These are phyloP conservation scores for Papiliotrema laurentii DNA, from an alignment of 1,284 basidiomycete species.

Conservation along the genomic window DNA sequence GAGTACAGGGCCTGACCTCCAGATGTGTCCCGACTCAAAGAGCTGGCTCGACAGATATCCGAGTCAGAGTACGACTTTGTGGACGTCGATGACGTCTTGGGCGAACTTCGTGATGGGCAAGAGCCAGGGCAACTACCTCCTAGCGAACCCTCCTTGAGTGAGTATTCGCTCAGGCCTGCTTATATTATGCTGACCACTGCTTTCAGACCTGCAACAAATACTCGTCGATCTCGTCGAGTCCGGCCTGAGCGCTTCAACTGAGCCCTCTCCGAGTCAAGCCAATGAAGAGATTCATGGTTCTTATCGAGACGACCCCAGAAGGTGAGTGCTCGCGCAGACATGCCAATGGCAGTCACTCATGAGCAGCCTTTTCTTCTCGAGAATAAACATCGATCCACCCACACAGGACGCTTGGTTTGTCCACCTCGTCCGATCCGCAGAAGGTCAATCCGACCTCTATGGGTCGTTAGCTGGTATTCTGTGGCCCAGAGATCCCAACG, in stretches of 20 bases:
- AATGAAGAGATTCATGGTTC: too few relatives aligned
- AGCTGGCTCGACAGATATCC: background rate
- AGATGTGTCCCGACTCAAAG: constrained; percentile 1
- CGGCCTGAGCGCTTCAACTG: too few relatives aligned
- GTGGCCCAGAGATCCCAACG: constrained; percentile 24
- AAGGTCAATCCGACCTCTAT: constrained; percentile 13
- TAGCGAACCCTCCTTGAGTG: constrained; percentile 7
- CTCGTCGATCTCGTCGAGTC: too few relatives aligned
- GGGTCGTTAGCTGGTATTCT: constrained; percentile 21
- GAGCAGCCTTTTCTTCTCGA: constrained; percentile 16
- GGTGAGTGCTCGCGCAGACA: too few relatives aligned
- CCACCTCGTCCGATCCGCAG: constrained; percentile 8
- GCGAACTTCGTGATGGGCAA: constrained; percentile 10
- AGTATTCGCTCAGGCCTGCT: too few relatives aligned
- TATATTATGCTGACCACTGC: too few relatives aligned
- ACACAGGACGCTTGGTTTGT: background rate
- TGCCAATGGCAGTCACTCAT: too few relatives aligned
- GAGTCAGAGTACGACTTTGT: constrained; percentile 4
- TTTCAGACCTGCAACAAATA: too few relatives aligned
- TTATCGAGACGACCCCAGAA: too few relatives aligned
- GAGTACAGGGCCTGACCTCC: too few relatives aligned
- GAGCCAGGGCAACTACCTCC: constrained; percentile 19
- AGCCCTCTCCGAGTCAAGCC: too few relatives aligned
- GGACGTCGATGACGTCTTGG: constrained; percentile 13
- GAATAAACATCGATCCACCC: constrained; percentile 5